Evolutionary conservation across 2,329 filamentous ascomycete genomes (phyloP), one percentile per base, ranked within the genome.

Genomic region (Sporothrix brunneoviolacea): DNA sequence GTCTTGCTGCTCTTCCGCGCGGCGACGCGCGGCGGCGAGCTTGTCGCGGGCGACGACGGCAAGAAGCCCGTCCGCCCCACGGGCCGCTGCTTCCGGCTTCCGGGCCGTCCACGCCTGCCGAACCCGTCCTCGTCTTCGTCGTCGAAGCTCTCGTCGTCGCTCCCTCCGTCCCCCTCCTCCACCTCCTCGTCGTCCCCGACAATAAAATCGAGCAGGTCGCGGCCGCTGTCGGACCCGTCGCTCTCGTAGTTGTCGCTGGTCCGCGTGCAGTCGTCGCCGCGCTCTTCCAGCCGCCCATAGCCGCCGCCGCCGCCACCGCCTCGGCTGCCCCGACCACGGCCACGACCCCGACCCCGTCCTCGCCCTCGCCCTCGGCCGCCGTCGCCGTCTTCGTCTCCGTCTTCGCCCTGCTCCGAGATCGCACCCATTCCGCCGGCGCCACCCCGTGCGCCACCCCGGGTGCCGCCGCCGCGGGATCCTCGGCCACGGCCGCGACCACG

Each of bases 201-300:
- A 59, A 87, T 61, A 65, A 87, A 76, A 67, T 80, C 68, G 57
- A 78, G 51, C 13, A 80, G 62, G 55, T 79, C 76, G 39, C 64
- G 68, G 12, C 72, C 73, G 52, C 69, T 66, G 51, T 77, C 75
- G 0, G 71, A 75, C 13, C 69, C 73, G 54, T 73, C 69, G 16
- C 66, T 69, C 44, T 72, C 69, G 52, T 70, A 61, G 50, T 70
- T 55, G 54, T 76, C 73, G 55, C 73, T 75, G 13, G 73, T 72
- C 19, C 72, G 65, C 48, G 68, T 71, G 56, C 75, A 77, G 52
- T 79, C 75, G 52, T 79, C 75, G 15, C 74, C 76, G 18, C 69
- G 42, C 42, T 76, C 74, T 43, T 77, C 73, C 35, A 55, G 49
- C 2, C 52, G 49, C 3, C 54, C 50, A 10, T 51, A 45, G 9